Conservation (phyloP, 169 alveolate species). For the Eimeria tenella region DNA sequence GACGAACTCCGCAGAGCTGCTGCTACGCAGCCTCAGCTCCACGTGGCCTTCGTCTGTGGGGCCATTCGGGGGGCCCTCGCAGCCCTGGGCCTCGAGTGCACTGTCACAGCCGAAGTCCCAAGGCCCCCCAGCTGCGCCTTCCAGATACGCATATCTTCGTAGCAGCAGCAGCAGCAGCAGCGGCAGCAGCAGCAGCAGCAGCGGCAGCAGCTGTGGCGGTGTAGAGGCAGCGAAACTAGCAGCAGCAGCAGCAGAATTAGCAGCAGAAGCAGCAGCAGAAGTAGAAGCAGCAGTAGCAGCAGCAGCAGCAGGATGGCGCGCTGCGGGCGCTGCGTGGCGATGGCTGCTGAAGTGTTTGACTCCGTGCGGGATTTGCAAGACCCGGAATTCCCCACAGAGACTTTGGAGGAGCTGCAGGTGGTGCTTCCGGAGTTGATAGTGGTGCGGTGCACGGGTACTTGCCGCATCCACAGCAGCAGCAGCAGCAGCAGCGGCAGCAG, state of each 20-base stretch:
- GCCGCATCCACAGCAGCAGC: constrained; percentile 15
- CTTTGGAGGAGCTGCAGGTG: constrained; percentile 80
- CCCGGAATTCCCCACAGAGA: constrained; percentile 94
- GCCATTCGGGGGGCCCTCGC: constrained; percentile 85
- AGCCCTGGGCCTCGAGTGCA: constrained; percentile 82
- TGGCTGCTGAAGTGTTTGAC: constrained; percentile 88
- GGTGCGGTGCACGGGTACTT: neutral
- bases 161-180: neutral
- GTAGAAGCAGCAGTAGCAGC: neutral
- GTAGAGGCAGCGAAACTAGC: neutral
- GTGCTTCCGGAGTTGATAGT: neutral
- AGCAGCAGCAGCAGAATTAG: neutral
- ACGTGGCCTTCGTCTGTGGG: constrained; percentile 82
- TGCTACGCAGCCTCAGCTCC: constrained; percentile 74
- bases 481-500: constrained; percentile 7
- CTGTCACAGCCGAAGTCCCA: constrained; percentile 83
- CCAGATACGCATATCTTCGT: constrained; percentile 58
- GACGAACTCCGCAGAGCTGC: constrained; percentile 36
- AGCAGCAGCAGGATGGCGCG: constrained; percentile 41
- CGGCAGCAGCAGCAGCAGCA: constrained; percentile 2
- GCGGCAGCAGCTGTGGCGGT: neutral
- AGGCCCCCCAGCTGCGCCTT: constrained; percentile 82
- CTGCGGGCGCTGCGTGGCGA: constrained; percentile 28
- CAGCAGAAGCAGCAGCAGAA: constrained; percentile 14
- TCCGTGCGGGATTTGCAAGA: constrained; percentile 89